phyloP scores from a whole-genome alignment of 1,284 basidiomycete genomes.

The Boletus mariae region DNA sequence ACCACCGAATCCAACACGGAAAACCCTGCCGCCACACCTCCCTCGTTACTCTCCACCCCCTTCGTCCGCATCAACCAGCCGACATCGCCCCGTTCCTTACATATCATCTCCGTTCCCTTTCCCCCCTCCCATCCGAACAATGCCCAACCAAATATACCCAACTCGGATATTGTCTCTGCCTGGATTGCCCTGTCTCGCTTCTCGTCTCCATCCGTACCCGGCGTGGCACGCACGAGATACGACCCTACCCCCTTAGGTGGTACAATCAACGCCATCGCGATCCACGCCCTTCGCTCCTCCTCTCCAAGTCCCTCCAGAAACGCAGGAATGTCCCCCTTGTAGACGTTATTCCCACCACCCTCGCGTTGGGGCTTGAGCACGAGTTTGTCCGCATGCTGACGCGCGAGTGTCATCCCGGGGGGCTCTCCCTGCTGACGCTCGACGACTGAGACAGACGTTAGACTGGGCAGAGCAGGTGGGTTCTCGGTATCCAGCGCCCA shows the following conservation, averaged over 20 bases:
- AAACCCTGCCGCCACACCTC: conserved; percentile 47
- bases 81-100: conserved; percentile 47
- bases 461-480: background rate
- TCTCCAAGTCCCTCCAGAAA: conserved; percentile 65
- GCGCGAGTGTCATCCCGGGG: conserved; percentile 42
- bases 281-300: conserved; percentile 76
- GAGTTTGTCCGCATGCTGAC: conserved; percentile 48
- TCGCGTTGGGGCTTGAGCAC: conserved; percentile 97
- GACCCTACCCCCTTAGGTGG: conserved; percentile 68
- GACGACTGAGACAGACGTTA: background rate
- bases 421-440: conserved; percentile 12
- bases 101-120: conserved; percentile 15
- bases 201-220: conserved; percentile 23
- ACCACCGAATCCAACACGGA: conserved; percentile 83
- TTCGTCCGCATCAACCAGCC: conserved; percentile 94
- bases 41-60: conserved; percentile 86
- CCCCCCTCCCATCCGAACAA: conserved; percentile 56
- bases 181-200: conserved; percentile 35
- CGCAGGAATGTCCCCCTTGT: conserved; percentile 76
- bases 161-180: conserved; percentile 81
- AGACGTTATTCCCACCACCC: conserved; percentile 97
- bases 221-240: conserved; percentile 66
- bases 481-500: conserved; percentile 60
- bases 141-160: conserved; percentile 88
- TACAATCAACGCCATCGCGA: conserved; percentile 89